Base-by-base conservation (phyloP, 371 early-diverging fungal genomes). In the Apophysomyces sp. region DNA sequence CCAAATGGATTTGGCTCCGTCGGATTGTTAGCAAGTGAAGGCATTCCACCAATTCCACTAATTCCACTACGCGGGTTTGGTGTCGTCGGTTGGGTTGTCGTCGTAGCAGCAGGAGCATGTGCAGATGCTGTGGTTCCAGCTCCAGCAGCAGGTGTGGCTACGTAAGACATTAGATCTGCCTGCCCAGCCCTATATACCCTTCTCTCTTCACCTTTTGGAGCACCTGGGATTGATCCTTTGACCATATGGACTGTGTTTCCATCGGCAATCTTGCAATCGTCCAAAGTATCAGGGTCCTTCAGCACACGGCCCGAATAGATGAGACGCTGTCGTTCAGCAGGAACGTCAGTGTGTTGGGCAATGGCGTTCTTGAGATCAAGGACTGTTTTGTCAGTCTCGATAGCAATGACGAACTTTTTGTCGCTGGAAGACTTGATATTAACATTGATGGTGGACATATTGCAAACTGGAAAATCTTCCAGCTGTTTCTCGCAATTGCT, bases 221-320 rank as follows among this genome's bases (percentile, higher is more conserved):
- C 74, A 36, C 73, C 79, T 36, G 81, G 72, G 21, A 73, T 72
- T 27, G 84, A 77, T 18, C 93, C 86, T 39, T 84, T 86, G 8
- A 95, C 94, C 89, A 95, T 86, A 60, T 95, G 96, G 3, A 95
- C 83, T 16, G 93, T 94, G 65, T 85, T 81, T 0, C 86, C 89
- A 37, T 90, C 89, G 0, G 81, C 83, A 34, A 98, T 81, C 71
- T 96, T 96, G 81, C 93, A 94, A 21, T 76, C 78, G 6, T 76
- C 71, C 13, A 98, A 70, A 0, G 80, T 82, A 39, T 96, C 96
- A 26, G 73, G 86, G 75, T 98, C 97, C 82, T 98, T 97, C 53
- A 98, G 85, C 16, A 98, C 94, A 56, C 89, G 83, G 11, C 98
- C 98, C 31, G 95, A 89, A 69, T 86, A 98, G 69, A 98, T 98